phyloP scores from a whole-genome alignment of 202 grass and related monocot species.

The Schoenoplectus tabernaemontani region DNA sequence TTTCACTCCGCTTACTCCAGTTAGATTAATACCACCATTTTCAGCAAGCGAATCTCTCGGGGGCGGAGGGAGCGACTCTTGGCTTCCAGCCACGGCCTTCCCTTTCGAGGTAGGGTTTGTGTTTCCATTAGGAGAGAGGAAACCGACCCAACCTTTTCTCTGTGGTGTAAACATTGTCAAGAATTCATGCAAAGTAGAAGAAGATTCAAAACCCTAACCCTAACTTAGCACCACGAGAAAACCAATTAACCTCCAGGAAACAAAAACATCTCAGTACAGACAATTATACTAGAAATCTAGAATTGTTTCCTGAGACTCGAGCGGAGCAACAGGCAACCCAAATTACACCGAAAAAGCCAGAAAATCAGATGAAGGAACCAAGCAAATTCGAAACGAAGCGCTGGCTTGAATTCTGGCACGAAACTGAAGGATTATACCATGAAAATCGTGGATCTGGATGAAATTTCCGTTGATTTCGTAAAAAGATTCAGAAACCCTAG shows the following conservation, averaged over 20 bases:
- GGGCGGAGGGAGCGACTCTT: slow-evolving; percentile 14
- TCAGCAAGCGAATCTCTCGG: slow-evolving; percentile 30
- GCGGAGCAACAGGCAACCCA: not conserved
- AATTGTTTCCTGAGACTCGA: not conserved
- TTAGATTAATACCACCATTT: not conserved
- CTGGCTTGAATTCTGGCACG: not conserved
- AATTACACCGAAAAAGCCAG: slow-evolving; percentile 4
- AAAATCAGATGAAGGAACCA: not conserved
- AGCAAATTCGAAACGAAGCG: not conserved
- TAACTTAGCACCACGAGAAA: not conserved
- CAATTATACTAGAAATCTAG: not conserved
- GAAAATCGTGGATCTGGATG: slow-evolving; percentile 13
- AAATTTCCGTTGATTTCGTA: not conserved
- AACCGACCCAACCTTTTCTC: slow-evolving; percentile 62
- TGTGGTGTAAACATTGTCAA: slow-evolving; percentile 82
- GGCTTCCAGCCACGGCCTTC: slow-evolving; percentile 24
- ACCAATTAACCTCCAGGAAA: not conserved
- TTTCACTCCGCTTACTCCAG: slow-evolving; percentile 15
- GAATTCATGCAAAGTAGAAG: not conserved
- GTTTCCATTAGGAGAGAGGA: slow-evolving; percentile 43
- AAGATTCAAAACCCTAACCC: not conserved
- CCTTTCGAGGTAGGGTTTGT: slow-evolving; percentile 33
- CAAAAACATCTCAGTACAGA: slow-evolving; percentile 5
- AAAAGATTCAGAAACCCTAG: slow-evolving; percentile 27
- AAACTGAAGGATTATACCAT: not conserved